Conservation (phyloP, 768 basidiomycete species). For the Stropharia rugosoannulata region DNA sequence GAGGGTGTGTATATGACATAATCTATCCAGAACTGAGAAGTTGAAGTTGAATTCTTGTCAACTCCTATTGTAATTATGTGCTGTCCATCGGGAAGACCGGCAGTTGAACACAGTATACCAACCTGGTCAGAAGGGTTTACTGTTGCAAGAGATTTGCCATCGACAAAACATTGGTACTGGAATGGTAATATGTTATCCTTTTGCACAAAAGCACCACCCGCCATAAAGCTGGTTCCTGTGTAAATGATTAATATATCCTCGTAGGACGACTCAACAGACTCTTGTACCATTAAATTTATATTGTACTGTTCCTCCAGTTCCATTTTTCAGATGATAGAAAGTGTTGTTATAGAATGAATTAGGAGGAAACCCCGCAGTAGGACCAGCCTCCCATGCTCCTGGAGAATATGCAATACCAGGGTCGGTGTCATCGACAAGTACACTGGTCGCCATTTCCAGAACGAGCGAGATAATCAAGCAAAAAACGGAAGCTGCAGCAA, state of each 20-base stretch:
- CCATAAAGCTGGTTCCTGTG: background rate
- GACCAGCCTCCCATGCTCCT: background rate
- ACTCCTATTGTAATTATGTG: background rate
- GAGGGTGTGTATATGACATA: background rate
- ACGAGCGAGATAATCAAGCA: background rate
- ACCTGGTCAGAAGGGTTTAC: background rate
- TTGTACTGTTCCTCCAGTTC: background rate
- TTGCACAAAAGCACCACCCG: background rate
- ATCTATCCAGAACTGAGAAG: background rate
- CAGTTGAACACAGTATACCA: background rate
- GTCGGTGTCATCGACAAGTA: conserved; percentile 1
- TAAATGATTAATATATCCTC: background rate
- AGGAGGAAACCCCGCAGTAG: background rate
- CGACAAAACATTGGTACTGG: background rate
- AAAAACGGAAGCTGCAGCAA: too few relatives aligned
- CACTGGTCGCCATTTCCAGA: background rate
- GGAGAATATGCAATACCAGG: background rate
- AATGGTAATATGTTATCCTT: background rate
- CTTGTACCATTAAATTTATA: background rate
- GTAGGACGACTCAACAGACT: too few relatives aligned
- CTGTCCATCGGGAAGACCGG: background rate
- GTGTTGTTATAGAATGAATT: background rate
- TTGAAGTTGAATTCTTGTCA: background rate
- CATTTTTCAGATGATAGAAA: background rate
- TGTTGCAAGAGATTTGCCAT: background rate